A percentile compares a stretch with the other conserved stretches of the same genome.
Conservation (phyloP, 345 rosid genomes). For the Atalantia buxifolia region DNA sequence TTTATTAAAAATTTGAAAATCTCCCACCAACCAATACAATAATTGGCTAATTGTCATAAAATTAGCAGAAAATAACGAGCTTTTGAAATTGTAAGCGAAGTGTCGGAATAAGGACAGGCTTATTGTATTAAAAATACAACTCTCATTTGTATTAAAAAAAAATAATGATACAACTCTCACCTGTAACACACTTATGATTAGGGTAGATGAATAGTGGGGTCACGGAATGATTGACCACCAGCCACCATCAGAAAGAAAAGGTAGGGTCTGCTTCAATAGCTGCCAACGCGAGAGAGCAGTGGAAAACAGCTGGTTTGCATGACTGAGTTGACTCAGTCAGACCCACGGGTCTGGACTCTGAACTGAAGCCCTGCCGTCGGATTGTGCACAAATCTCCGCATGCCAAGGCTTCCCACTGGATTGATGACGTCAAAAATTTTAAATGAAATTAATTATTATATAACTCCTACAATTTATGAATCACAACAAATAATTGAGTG, state of each 20-base stretch:
- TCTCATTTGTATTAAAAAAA: background rate
- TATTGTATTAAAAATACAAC: background rate
- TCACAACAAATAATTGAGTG: too few species aligned
- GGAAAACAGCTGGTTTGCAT: constrained; percentile 11
- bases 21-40: background rate
- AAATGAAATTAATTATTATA: too few species aligned
- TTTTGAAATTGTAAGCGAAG: background rate
- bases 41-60: background rate
- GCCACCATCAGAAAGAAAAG: background rate
- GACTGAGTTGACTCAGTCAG: background rate
- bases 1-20: background rate
- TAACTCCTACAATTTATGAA: too few species aligned
- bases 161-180: background rate
- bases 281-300: too few species aligned
- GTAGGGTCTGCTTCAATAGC: background rate
- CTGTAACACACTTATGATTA: background rate
- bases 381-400: too few species aligned
- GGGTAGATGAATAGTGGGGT: background rate
- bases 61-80: background rate
- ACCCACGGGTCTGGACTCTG: too few species aligned
- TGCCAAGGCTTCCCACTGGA: too few species aligned
- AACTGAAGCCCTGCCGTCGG: too few species aligned
- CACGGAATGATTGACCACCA: background rate
- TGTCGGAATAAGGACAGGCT: background rate
- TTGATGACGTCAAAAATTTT: too few species aligned